phyloP scores from a whole-genome alignment of 2,329 filamentous ascomycete species.

The Emericellopsis cladophorae region DNA sequence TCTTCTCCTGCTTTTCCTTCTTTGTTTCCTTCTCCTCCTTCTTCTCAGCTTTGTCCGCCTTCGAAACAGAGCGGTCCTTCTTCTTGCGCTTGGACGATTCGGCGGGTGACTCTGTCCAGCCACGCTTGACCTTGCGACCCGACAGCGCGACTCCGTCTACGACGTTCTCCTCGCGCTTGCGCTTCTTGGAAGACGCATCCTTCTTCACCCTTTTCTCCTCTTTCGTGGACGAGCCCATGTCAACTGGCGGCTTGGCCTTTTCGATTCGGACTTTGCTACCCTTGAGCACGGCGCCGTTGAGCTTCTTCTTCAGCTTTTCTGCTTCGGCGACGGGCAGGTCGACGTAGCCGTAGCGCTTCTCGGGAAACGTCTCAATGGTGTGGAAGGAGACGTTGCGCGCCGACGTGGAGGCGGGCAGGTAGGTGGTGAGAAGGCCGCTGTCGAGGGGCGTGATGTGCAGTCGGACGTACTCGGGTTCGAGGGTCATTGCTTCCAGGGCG shows the following conservation, averaged over 20 bases:
- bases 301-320: constrained; percentile 81
- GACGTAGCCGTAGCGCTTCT: constrained; percentile 81
- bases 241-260: constrained; percentile 51
- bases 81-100: constrained; percentile 33
- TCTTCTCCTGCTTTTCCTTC: constrained; percentile 43
- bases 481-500: too few relatives aligned
- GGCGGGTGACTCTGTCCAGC: constrained; percentile 64
- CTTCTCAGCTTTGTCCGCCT: constrained; percentile 33
- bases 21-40: constrained; percentile 41
- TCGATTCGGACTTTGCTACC: constrained; percentile 79
- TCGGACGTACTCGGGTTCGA: constrained; percentile 13
- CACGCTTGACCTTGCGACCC: constrained; percentile 72
- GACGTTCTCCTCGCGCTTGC: constrained; percentile 19
- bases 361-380: constrained; percentile 72
- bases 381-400: constrained; percentile 85
- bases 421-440: constrained; percentile 55
- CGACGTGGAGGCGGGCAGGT: constrained; percentile 57
- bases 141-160: constrained; percentile 55
- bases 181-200: constrained; percentile 9
- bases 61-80: constrained; percentile 36
- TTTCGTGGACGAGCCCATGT: constrained; percentile 18
- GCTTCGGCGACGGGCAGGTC: constrained; percentile 73
- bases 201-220: constrained; percentile 21
- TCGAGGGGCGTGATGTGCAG: constrained; percentile 86
- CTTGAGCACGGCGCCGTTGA: constrained; percentile 76